A percentile compares a stretch with the other conserved stretches of the same genome.
Conservation (phyloP, 192 early-diverging fungal species). For the Entomortierella parvispora region DNA sequence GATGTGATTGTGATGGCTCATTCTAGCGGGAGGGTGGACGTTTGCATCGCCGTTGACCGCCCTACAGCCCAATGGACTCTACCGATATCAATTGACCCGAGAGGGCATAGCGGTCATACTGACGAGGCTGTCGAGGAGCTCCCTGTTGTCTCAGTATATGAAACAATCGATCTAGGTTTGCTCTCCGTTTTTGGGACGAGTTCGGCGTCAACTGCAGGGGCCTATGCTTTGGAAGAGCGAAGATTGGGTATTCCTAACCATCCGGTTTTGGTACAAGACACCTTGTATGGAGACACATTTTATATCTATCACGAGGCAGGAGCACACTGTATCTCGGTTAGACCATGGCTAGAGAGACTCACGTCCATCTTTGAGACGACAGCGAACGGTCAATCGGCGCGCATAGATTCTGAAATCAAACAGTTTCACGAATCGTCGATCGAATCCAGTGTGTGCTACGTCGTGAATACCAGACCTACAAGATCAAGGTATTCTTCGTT, state of each 20-base stretch:
- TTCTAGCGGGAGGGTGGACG: conserved; percentile 69
- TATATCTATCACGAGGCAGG: conserved; percentile 78
- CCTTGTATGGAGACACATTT: conserved; percentile 68
- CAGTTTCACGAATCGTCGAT: conserved; percentile 25
- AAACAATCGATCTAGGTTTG: conserved; percentile 51
- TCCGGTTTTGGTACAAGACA: conserved; percentile 67
- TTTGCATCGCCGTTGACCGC: conserved; percentile 67
- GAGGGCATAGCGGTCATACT: background rate
- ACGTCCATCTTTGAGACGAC: conserved; percentile 28
- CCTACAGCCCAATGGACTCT: conserved; percentile 52
- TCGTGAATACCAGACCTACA: conserved; percentile 34
- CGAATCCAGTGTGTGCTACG: conserved; percentile 22
- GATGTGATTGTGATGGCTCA: conserved; percentile 67
- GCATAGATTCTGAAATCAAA: conserved; percentile 12
- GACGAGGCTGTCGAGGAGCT: conserved; percentile 8
- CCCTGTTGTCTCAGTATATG: conserved; percentile 46
- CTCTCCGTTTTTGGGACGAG: conserved; percentile 33
- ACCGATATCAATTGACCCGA: conserved; percentile 5
- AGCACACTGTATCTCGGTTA: conserved; percentile 70
- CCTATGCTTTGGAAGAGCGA: conserved; percentile 29
- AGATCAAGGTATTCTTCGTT: conserved; percentile 31
- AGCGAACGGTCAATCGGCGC: conserved; percentile 11
- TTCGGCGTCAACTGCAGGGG: background rate
- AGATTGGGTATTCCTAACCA: conserved; percentile 57
- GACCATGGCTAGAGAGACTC: conserved; percentile 62